A percentile compares a stretch with the other conserved stretches of the same genome.
phyloP scores from a whole-genome alignment of 768 basidiomycete species.

The Coprinopsis strossmayeri region DNA sequence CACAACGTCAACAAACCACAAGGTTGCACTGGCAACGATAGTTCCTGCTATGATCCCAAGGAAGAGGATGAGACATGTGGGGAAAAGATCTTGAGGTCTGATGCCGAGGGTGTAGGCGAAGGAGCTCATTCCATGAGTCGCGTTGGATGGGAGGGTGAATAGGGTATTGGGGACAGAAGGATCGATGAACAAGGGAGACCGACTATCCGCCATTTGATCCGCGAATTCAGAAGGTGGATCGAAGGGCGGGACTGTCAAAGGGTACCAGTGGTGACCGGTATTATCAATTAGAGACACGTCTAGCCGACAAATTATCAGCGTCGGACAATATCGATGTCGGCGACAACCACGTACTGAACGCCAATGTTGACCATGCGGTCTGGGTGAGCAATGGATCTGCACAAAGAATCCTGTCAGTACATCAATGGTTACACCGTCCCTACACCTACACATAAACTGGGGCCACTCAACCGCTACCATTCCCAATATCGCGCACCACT shows the following conservation, averaged over 20 bases:
- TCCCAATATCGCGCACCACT: slow-evolving; percentile 82
- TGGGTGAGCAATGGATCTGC: slow-evolving; percentile 86
- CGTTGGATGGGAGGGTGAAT: slow-evolving; percentile 59
- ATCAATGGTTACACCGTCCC: slow-evolving; percentile 9
- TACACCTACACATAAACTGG: slow-evolving; percentile 73
- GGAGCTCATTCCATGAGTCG: slow-evolving; percentile 65
- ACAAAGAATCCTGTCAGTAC: slow-evolving; percentile 9
- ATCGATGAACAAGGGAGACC: slow-evolving; percentile 77
- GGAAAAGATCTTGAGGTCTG: slow-evolving; percentile 75
- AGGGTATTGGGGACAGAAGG: slow-evolving; percentile 60
- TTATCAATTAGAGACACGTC: slow-evolving; percentile 68
- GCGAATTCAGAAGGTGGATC: slow-evolving; percentile 65
- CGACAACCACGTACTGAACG: slow-evolving; percentile 65
- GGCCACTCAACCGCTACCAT: slow-evolving; percentile 99
- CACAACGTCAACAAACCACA: slow-evolving; percentile 62
- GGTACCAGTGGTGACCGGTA: slow-evolving; percentile 54
- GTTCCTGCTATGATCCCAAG: slow-evolving; percentile 69
- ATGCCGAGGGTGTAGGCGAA: slow-evolving; percentile 85
- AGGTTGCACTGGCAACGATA: slow-evolving; percentile 57
- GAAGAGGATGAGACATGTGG: slow-evolving; percentile 78
- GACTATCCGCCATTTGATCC: slow-evolving; percentile 62
- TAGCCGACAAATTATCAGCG: slow-evolving; percentile 25
- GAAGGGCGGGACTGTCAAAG: slow-evolving; percentile 50
- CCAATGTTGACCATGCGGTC: slow-evolving; percentile 82
- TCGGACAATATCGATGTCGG: too few relatives aligned